phyloP scores from a whole-genome alignment of 2,329 filamentous ascomycete genomes.

The Arthrobotrys conoides region DNA sequence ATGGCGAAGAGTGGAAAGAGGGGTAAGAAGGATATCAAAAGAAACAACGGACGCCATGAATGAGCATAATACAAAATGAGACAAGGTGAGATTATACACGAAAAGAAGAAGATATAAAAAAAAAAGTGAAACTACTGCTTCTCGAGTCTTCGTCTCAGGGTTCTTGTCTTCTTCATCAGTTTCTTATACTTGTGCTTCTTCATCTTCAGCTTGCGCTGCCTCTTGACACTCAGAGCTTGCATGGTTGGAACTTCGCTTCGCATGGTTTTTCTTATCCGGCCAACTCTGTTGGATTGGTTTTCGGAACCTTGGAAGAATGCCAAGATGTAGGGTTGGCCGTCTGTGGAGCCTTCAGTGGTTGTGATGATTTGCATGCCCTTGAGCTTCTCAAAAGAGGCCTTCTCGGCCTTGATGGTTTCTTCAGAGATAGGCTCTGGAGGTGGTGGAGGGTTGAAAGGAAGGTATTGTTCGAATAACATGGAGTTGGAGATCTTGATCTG shows the following conservation, averaged over 20 bases:
- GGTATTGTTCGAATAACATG: conserved; percentile 78
- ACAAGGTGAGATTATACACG: conserved; percentile 6
- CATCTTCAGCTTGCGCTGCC: conserved; percentile 96
- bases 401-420: conserved; percentile 63
- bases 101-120: background rate
- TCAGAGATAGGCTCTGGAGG: conserved; percentile 74
- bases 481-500: conserved; percentile 78
- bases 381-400: conserved; percentile 16
- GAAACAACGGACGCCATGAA: conserved; percentile 37
- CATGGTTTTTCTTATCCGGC: conserved; percentile 69
- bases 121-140: conserved; percentile 42
- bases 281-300: conserved; percentile 62
- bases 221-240: conserved; percentile 88
- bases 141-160: conserved; percentile 82
- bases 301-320: conserved; percentile 73
- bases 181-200: conserved; percentile 99
- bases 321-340: conserved; percentile 29
- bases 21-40: conserved; percentile 26
- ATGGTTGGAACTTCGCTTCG: conserved; percentile 74
- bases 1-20: conserved; percentile 25
- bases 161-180: conserved; percentile 91
- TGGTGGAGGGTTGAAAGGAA: conserved; percentile 88
- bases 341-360: conserved; percentile 14
- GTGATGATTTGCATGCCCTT: conserved; percentile 36
- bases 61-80: conserved; percentile 16